phyloP scores from a whole-genome alignment of 106 monocot species.

The Phalaenopsis equestris region DNA sequence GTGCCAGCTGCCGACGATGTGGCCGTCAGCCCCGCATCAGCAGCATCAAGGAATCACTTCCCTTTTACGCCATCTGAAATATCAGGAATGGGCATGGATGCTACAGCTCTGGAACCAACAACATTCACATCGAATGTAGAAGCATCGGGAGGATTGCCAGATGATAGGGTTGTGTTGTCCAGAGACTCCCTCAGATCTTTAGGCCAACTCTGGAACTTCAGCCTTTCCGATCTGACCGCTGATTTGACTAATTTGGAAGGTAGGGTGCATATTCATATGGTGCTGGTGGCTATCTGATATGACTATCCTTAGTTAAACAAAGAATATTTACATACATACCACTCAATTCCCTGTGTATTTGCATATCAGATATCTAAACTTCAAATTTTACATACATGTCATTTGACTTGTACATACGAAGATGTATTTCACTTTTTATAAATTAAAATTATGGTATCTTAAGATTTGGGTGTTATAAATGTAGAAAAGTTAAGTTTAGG shows the following conservation, averaged over 20 bases:
- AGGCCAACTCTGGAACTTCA: constrained; percentile 84
- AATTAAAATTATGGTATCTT: no score
- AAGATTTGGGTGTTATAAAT: no score
- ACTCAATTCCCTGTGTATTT: no score
- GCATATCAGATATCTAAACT: no score
- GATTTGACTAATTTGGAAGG: constrained; percentile 90
- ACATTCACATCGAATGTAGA: constrained; percentile 51
- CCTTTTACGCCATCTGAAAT: constrained; percentile 79
- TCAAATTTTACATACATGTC: no score
- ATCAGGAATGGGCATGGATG: constrained; percentile 76
- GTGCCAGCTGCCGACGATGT: constrained; percentile 68
- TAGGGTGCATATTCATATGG: constrained; percentile 16
- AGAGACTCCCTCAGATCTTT: constrained; percentile 58
- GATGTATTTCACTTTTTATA: no score
- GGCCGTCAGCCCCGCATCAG: constrained; percentile 77
- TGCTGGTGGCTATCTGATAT: no score
- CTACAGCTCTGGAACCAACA: constrained; percentile 52
- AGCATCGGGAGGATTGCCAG: constrained; percentile 31
- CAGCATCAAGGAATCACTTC: constrained; percentile 75
- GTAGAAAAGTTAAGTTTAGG: no score
- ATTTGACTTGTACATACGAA: no score
- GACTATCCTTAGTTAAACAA: no score
- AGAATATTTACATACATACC: no score
- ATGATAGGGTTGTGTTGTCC: constrained; percentile 66
- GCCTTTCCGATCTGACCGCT: constrained; percentile 77